Base-by-base conservation (phyloP, 345 rosid genomes). In the Camelina hispida region DNA sequence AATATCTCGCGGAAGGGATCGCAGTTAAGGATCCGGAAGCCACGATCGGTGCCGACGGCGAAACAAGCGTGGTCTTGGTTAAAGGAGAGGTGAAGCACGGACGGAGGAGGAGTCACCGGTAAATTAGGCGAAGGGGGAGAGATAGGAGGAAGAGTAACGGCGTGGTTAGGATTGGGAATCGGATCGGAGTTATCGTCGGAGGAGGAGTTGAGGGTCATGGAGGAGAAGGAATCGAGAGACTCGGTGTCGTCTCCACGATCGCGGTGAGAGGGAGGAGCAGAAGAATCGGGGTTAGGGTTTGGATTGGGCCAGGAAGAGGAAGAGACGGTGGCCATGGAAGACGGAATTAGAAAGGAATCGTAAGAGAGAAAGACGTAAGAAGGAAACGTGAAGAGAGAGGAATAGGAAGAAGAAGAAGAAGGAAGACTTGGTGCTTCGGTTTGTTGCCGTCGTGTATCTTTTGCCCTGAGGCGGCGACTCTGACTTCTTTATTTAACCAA, bases 1-100 rank as follows among this genome's bases (percentile, higher is more conserved):
- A 93, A 93, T 25, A 89, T 88, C 89, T 96, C 99, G 11, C 97
- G 91, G 53, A 96, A 89, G 0, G 97, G 96, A 32, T 91, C 98
- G 78, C 98, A 93, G 62, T 91, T 96, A 71, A 85, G 88, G 85
- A 93, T 89, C 58, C 89, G 89, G 82, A 96, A 96, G 37, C 99
- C 99, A n/a, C 85, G 88, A 77, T 85, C 88, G n/a, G 91, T 91
- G 6, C 93, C 98, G 0, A 86, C 87, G 0, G 98, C 96, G 81
- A 95, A 95, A 76, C 99, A 95, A 12, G 93, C 87, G 2, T 82
- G 81, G 79, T 96, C 99, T 67, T 96, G 98, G 68, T 96, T 96
- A 72, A 89, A 96, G 50, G 93, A 89, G 69, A 91, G 75, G 61
- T 93, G 87, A 42, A 91, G 95, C 22, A 93, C 83, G 7, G 84